Conservation (phyloP, 768 basidiomycete species). For the Suillus weaverae region DNA sequence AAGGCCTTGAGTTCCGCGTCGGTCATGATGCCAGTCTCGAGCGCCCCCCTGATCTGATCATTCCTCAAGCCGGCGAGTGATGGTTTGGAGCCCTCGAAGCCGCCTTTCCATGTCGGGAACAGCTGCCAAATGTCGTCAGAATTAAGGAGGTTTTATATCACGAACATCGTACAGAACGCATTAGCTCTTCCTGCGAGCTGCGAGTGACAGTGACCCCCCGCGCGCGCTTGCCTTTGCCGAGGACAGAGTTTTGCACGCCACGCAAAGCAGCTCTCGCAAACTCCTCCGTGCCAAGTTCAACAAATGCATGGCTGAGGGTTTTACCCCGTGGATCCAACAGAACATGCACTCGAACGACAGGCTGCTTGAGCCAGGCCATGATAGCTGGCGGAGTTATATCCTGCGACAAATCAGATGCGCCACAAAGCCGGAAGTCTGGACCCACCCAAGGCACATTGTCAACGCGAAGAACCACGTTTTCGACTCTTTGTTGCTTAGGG, state of each 20-base stretch:
- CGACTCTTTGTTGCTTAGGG: conserved; percentile 22
- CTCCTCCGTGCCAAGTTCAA: conserved; percentile 64
- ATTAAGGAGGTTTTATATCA: background rate
- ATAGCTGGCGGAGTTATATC: conserved; percentile 84
- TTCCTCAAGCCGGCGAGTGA: conserved; percentile 64
- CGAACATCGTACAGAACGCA: conserved; percentile 61
- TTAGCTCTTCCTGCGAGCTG: conserved; percentile 77
- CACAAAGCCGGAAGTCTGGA: conserved; percentile 16
- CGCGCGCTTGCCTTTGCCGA: conserved; percentile 76
- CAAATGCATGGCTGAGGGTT: conserved; percentile 82
- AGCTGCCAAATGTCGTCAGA: conserved; percentile 42
- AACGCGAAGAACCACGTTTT: conserved; percentile 70
- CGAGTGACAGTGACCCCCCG: conserved; percentile 83
- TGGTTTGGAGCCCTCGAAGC: conserved; percentile 67
- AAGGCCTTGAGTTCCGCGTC: conserved; percentile 67
- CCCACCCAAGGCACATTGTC: conserved; percentile 89
- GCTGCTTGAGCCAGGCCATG: conserved; percentile 66
- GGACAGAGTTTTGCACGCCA: conserved; percentile 50
- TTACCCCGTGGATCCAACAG: conserved; percentile 81
- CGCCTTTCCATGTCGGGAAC: conserved; percentile 80
- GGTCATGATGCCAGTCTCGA: conserved; percentile 66
- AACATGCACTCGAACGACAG: conserved; percentile 65
- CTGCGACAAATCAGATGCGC: conserved; percentile 36
- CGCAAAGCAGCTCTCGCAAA: conserved; percentile 69
- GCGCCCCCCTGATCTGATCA: conserved; percentile 55